These are phyloP conservation scores for Alectoria sarmentosa DNA, from an alignment of 495 filamentous ascomycete species.

Conservation along the genomic window DNA sequence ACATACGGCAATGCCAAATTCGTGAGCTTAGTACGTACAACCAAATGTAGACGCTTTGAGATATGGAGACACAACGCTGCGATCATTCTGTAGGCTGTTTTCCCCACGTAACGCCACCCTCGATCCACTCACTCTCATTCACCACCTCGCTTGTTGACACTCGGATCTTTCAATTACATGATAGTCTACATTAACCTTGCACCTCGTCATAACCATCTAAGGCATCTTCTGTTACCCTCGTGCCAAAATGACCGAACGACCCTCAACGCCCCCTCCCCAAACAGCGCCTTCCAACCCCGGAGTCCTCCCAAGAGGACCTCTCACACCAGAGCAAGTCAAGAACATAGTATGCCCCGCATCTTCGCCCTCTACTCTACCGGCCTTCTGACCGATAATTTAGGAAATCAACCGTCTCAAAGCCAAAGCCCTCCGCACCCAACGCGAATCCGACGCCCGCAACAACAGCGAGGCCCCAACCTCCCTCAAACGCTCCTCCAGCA, in stretches of 20 bases:
- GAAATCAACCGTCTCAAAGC: conserved; percentile 88
- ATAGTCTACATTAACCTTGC: too few relatives aligned
- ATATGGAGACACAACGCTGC: too few relatives aligned
- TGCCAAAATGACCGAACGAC: conserved; percentile 32
- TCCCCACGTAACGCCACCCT: neutral
- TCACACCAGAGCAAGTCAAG: conserved; percentile 69
- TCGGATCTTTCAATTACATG: too few relatives aligned
- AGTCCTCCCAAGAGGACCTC: conserved; percentile 42
- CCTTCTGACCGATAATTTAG: conserved; percentile 35
- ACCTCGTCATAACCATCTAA: neutral
- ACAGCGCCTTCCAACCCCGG: conserved; percentile 33
- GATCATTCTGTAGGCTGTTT: too few relatives aligned
- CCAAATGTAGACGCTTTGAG: too few relatives aligned
- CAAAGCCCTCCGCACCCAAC: conserved; percentile 74
- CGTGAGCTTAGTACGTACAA: too few relatives aligned
- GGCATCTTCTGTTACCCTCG: too few relatives aligned
- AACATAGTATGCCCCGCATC: conserved; percentile 48
- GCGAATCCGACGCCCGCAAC: conserved; percentile 42
- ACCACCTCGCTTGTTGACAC: too few relatives aligned
- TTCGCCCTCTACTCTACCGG: neutral
- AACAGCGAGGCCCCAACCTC: conserved; percentile 20
- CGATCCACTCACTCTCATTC: too few relatives aligned
- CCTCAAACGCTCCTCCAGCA: conserved; percentile 16
- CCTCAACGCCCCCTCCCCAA: conserved; percentile 55
- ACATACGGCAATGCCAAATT: too few relatives aligned